A percentile compares a stretch with the other conserved stretches of the same genome.
Conservation (phyloP, 164 flowering plant genomes). For the Aristolochia contorta region DNA sequence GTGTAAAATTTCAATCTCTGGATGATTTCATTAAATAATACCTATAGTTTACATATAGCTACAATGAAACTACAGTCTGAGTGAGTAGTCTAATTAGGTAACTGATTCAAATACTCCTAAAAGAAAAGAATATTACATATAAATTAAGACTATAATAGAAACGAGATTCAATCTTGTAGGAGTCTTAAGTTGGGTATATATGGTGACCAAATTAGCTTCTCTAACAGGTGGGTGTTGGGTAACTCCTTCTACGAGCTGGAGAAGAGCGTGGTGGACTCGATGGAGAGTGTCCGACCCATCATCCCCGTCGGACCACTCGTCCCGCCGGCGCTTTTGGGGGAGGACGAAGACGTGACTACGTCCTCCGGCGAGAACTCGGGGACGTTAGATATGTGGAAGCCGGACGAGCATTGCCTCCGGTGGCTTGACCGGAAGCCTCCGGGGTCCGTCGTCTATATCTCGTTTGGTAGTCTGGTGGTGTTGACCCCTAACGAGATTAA, state of each 20-base stretch:
- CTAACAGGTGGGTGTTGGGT: slow-evolving; percentile 25
- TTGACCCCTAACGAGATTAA: slow-evolving; percentile 17
- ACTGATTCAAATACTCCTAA: too few relatives aligned
- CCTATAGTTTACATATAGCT: too few relatives aligned
- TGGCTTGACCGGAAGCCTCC: slow-evolving; percentile 25
- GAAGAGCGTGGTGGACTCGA: slow-evolving; percentile 16
- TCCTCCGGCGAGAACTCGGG: not conserved
- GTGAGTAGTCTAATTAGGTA: too few relatives aligned
- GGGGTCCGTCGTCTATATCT: slow-evolving; percentile 30
- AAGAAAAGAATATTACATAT: too few relatives aligned
- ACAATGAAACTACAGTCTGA: too few relatives aligned
- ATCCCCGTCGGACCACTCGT: slow-evolving; percentile 34
- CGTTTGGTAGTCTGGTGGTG: slow-evolving; percentile 26
- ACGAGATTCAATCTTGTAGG: too few relatives aligned
- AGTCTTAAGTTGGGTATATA: too few relatives aligned
- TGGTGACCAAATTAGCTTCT: too few relatives aligned
- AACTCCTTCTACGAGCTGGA: slow-evolving; percentile 39
- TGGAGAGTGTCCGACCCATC: slow-evolving; percentile 10
- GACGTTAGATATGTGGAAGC: too few relatives aligned
- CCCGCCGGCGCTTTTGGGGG: slow-evolving; percentile 21
- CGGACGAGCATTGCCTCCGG: slow-evolving; percentile 7
- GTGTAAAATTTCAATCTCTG: too few relatives aligned
- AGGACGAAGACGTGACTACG: not conserved
- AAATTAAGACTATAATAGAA: too few relatives aligned
- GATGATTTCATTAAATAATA: too few relatives aligned